Conservation (phyloP, 1,284 basidiomycete species). For the Chiua sp. region DNA sequence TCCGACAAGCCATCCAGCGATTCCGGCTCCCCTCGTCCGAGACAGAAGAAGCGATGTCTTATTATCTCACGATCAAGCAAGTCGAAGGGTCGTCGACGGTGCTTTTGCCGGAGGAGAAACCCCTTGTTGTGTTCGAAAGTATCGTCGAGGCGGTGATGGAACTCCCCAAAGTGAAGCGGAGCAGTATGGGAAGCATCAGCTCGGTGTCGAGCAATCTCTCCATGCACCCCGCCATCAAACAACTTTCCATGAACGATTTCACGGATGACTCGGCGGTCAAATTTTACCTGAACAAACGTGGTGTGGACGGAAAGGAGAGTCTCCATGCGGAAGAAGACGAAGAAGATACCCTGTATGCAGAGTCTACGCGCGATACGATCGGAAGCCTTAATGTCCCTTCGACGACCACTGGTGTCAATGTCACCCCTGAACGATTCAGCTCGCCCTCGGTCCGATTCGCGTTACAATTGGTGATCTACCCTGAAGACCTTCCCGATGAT, state of each 20-base stretch:
- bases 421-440: conserved; percentile 74
- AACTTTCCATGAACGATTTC: conserved; percentile 95
- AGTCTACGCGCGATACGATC: conserved; percentile 39
- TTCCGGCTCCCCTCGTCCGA: conserved; percentile 79
- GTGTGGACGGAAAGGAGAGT: conserved; percentile 42
- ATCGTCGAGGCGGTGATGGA: conserved; percentile 81
- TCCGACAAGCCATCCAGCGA: conserved; percentile 92
- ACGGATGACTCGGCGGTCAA: conserved; percentile 97
- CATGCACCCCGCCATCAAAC: conserved; percentile 92
- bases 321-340: conserved; percentile 40
- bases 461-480: conserved; percentile 85
- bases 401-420: conserved; percentile 48
- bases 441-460: conserved; percentile 86
- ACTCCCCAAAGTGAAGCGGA: conserved; percentile 88
- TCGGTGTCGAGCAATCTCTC: conserved; percentile 91
- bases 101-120: conserved; percentile 75
- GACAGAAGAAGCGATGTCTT: conserved; percentile 61
- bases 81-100: conserved; percentile 84
- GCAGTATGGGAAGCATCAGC: conserved; percentile 92
- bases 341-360: conserved; percentile 55
- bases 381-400: conserved; percentile 45
- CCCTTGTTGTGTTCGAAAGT: conserved; percentile 86
- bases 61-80: conserved; percentile 93
- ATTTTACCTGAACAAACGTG: conserved; percentile 84
- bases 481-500: conserved; percentile 91